Base-by-base conservation (phyloP, 2,329 filamentous ascomycete genomes). In the Diaporthe eres region DNA sequence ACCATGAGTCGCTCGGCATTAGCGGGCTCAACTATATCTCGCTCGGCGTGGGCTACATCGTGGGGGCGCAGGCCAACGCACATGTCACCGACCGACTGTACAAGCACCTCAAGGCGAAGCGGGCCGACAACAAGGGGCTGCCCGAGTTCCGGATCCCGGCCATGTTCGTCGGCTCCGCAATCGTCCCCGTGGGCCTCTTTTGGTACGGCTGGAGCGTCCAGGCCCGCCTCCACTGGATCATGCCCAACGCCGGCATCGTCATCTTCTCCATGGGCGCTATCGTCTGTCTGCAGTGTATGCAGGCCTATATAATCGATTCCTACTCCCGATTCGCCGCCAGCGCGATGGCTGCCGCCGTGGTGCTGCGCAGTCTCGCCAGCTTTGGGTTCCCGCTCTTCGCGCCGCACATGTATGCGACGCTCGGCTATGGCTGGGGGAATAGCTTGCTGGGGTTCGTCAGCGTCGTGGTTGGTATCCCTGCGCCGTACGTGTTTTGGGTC, bases 311-410 rank as follows among this genome's bases (percentile, higher is more conserved):
- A 3, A 85, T 89, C 61, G 87, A 89, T 79, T 80, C 83, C 0
- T 89, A 88, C 80, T 81, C 83, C 25, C 81, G 81, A 8, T 87
- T 85, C 76, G 86, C 86, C 1, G 87, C 87, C 42, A 86, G 84
- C 67, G 87, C 85, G 10, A 81, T 88, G 13, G 85, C 80, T 9
- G 86, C 86, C 51, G 82, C 82, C 44, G 86, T 85, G 22, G 82
- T 88, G 4, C 79, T 88, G 53, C 84, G 87, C 4, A 87, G 84
- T 31, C 79, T 90, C 13, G 87, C 87, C 4, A 88, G 87, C 5
- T 88, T 89, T 34, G 86, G 86, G 13, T 61, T 90, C 67, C 89
- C 89, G 13, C 83, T 91, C 0, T 89, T 89, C 49, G 88, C 86
- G 0, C 85, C 87, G 1, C 77, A 76, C 15, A 83, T 90, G 83